These are phyloP conservation scores for Hypoxylon crocopeplum DNA, from an alignment of 495 filamentous ascomycete species.

Conservation along the genomic window DNA sequence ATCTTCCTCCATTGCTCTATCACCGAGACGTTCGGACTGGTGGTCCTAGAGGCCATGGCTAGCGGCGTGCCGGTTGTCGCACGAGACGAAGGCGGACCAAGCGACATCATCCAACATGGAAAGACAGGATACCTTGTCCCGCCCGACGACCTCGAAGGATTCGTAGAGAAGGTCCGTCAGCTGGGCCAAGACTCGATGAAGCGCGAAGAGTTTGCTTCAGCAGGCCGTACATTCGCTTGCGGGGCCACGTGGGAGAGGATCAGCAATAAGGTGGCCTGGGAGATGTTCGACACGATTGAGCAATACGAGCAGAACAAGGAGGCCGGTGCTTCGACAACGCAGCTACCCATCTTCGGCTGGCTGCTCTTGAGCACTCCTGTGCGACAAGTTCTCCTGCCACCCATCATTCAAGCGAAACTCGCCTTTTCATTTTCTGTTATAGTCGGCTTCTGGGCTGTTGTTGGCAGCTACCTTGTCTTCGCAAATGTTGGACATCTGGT, in stretches of 20 bases:
- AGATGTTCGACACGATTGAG: slow-evolving; percentile 60
- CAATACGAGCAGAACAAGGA: slow-evolving; percentile 39
- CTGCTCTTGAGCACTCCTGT: slow-evolving; percentile 24
- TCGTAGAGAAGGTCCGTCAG: slow-evolving; percentile 53
- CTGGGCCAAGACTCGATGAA: slow-evolving; percentile 48
- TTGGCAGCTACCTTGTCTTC: slow-evolving; percentile 38
- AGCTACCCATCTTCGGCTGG: slow-evolving; percentile 35
- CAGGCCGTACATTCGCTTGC: slow-evolving; percentile 58
- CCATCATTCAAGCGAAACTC: slow-evolving; percentile 41
- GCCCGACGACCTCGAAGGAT: slow-evolving; percentile 59
- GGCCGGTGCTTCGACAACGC: slow-evolving; percentile 2
- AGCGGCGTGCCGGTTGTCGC: slow-evolving; percentile 69
- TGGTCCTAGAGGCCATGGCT: slow-evolving; percentile 71
- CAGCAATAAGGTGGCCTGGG: slow-evolving; percentile 65
- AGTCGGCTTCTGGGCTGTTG: slow-evolving; percentile 45
- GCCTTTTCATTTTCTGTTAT: slow-evolving; percentile 47
- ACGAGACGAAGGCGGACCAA: slow-evolving; percentile 68
- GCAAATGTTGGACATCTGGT: slow-evolving; percentile 14
- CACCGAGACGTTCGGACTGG: slow-evolving; percentile 71
- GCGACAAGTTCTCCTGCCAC: slow-evolving; percentile 15
- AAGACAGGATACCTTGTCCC: slow-evolving; percentile 63
- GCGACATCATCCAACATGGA: slow-evolving; percentile 63
- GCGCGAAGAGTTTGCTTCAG: slow-evolving; percentile 46
- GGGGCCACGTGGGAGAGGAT: slow-evolving; percentile 70
- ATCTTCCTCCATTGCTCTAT: slow-evolving; percentile 70